These are phyloP conservation scores for Stagonosporopsis rhizophila DNA, from an alignment of 2,329 filamentous ascomycete species.

Conservation along the genomic window DNA sequence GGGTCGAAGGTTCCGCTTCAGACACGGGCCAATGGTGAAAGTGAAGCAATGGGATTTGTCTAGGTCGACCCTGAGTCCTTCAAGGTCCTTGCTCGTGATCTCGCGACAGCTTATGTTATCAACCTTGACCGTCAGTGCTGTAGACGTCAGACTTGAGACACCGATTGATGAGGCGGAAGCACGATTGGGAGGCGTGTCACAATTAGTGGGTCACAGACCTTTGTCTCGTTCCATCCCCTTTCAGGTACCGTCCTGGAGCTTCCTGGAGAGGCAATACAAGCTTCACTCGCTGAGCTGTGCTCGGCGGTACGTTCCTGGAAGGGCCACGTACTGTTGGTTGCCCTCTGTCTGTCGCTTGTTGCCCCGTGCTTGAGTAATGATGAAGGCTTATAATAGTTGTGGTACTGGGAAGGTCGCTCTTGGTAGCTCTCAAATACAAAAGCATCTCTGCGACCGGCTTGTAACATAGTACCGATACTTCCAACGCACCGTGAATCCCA, in stretches of 20 bases:
- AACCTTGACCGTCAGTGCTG: slow-evolving; percentile 28
- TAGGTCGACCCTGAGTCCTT: slow-evolving; percentile 20
- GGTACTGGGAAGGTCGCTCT: slow-evolving; percentile 22
- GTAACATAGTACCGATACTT: slow-evolving; percentile 30
- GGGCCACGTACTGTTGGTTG: slow-evolving; percentile 44
- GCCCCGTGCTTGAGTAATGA: slow-evolving; percentile 36
- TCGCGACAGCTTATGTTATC: slow-evolving; percentile 33
- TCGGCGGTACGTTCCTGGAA: slow-evolving; percentile 31
- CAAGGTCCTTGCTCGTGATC: slow-evolving; percentile 24
- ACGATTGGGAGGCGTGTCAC: slow-evolving; percentile 37
- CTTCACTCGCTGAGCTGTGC: slow-evolving; percentile 45
- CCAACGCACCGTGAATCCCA: slow-evolving; percentile 27
- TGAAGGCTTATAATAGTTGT: slow-evolving; percentile 27
- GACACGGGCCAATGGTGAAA: slow-evolving; percentile 29
- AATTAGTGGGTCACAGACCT: slow-evolving; percentile 28
- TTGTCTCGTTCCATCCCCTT: slow-evolving; percentile 38
- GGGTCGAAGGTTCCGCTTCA: slow-evolving; percentile 18
- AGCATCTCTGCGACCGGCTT: slow-evolving; percentile 25
- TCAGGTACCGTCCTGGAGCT: slow-evolving; percentile 39
- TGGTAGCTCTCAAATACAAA: slow-evolving; percentile 30
- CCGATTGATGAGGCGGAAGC: slow-evolving; percentile 38
- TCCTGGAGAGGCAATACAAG: slow-evolving; percentile 36
- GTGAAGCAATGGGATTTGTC: slow-evolving; percentile 32
- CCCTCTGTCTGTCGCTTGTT: slow-evolving; percentile 39
- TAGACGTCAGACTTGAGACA: slow-evolving; percentile 40